Evolutionary conservation across 805 yeast genomes (phyloP), one percentile per base, ranked within the genome.

Genomic region (Metschnikowia peoriensis): DNA sequence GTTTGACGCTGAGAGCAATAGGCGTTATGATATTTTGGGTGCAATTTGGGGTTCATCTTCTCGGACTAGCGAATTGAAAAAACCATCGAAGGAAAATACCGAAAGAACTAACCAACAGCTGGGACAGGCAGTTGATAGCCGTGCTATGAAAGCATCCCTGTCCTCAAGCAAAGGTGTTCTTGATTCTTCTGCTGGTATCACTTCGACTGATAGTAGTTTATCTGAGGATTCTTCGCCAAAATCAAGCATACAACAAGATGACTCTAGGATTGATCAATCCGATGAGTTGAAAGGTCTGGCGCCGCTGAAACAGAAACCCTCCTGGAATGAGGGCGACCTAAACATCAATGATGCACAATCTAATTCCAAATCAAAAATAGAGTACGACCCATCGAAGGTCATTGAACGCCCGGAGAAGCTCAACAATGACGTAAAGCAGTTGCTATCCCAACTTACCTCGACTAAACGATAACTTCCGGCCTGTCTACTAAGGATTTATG

Each of bases 11-110:
- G 60, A 52, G 7, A 52, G 44, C 22, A 41, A 54, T 0, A 50
- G 46, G n/a, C 28, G 45, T 14, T 70, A 53, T 42, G 70, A 72
- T 41, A 68, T 65, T 49, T 55, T 73, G 41, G 68, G 76, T 12
- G 68, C 71, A 37, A 52, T 74, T 3, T 74, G 78, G 78, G 47
- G 57, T 7, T 64, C 73, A 1, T 69, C 64, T 5, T 41, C 44
- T 9, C 47, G 57, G 16, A 49, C 44, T 14, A 47, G 42, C 28
- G 38, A 27, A 7, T 46, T 48, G 44, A 47, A 38, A 22, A 34
- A n/a, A 1, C 44, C 44, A 17, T 11, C 29, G 17, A 32, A 47
- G n/a, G n/a, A 47, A 12, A 37, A 7, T 22, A 22, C 4, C 12
- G 12, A 12, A 29, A 11, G 22, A 11, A 39, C 22, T 11, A 3